phyloP scores from a whole-genome alignment of 2,329 filamentous ascomycete genomes.

The Sclerotiophoma versabilis region DNA sequence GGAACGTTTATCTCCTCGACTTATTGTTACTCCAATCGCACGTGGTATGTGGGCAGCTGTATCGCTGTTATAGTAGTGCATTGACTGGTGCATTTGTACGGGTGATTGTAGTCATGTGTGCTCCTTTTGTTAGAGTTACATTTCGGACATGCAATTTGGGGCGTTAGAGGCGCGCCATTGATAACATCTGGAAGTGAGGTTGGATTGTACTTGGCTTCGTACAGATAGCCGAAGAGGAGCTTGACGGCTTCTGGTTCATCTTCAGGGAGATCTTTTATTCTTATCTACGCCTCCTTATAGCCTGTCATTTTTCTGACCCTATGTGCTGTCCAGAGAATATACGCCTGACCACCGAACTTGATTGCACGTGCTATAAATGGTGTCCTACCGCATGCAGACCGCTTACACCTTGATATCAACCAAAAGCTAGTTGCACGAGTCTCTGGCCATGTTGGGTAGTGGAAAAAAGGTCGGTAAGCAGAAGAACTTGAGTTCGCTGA shows the following conservation, averaged over 20 bases:
- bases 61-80: no score
- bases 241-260: constrained; percentile 21
- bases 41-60: no score
- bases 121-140: not conserved
- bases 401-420: not conserved
- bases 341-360: constrained; percentile 1
- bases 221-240: constrained; percentile 26
- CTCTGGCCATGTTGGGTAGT: not conserved
- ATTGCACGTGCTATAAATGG: constrained; percentile 19
- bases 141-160: not conserved
- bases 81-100: no score
- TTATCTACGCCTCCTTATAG: not conserved
- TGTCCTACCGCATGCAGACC: constrained; percentile 18
- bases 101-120: no score
- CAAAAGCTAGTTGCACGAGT: not conserved
- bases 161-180: no score
- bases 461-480: not conserved
- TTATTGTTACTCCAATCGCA: no score
- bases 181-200: not conserved
- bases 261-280: constrained; percentile 15
- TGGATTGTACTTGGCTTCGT: constrained; percentile 23
- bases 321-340: not conserved
- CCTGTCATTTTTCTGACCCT: not conserved
- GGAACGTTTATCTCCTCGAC: constrained; percentile 34
- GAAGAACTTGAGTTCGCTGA: no score